Percentiles rank a stretch among this genome's conserved stretches.
These are phyloP conservation scores for Fomitopsis betulina DNA, from an alignment of 1,284 basidiomycete genomes.

Conservation along the genomic window DNA sequence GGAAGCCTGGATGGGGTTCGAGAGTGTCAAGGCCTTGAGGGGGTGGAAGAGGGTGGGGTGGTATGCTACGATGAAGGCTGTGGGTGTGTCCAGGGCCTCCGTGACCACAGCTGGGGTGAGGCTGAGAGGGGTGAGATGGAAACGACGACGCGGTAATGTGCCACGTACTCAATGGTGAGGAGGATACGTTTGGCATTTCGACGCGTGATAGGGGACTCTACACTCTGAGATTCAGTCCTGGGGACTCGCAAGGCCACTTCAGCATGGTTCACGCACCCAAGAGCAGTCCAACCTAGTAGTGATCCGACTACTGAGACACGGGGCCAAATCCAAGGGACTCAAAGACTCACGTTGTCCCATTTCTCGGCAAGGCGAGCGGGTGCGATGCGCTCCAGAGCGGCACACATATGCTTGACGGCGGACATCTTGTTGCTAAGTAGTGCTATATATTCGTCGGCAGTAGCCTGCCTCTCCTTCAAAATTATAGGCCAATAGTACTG, in stretches of 20 bases:
- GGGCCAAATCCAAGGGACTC: slow-evolving; percentile 7
- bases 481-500: too few species aligned
- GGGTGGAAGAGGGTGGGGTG: slow-evolving; percentile 89
- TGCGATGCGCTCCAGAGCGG: slow-evolving; percentile 76
- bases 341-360: slow-evolving; percentile 82
- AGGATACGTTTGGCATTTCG: slow-evolving; percentile 60
- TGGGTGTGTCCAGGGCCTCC: slow-evolving; percentile 65
- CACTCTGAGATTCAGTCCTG: neutral
- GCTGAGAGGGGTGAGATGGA: slow-evolving; percentile 33
- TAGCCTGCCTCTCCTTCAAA: too few species aligned
- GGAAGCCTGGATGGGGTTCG: slow-evolving; percentile 75
- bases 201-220: slow-evolving; percentile 71
- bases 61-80: slow-evolving; percentile 78
- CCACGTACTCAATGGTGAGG: slow-evolving; percentile 79
- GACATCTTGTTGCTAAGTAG: slow-evolving; percentile 20
- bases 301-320: slow-evolving; percentile 3
- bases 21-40: slow-evolving; percentile 73
- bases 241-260: neutral
- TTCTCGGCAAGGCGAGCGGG: slow-evolving; percentile 81
- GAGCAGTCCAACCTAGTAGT: slow-evolving; percentile 72
- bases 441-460: neutral
- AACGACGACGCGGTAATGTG: neutral
- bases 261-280: slow-evolving; percentile 47
- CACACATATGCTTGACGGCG: slow-evolving; percentile 47
- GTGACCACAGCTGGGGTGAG: slow-evolving; percentile 74